Percentiles rank a stretch among this genome's conserved stretches.
These are phyloP conservation scores for Strobilomyces dryophilus DNA, from an alignment of 768 basidiomycete species.

Conservation along the genomic window DNA sequence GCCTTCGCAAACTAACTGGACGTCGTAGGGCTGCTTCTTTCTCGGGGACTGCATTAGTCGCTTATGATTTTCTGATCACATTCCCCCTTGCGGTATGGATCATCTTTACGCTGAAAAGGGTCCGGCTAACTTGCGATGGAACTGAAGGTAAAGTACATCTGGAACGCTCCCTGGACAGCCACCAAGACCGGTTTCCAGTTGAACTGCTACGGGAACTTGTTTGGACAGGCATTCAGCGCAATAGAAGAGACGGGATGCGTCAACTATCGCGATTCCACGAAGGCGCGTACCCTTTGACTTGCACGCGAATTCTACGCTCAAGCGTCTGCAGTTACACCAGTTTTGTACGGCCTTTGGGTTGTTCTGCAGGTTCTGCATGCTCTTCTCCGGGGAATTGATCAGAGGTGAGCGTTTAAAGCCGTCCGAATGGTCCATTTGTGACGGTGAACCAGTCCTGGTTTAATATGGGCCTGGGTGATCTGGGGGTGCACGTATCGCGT, in stretches of 20 bases:
- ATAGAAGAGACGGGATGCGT: background rate
- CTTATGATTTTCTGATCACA: constrained; percentile 10
- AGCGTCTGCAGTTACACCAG: background rate
- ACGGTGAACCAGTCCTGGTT: constrained; percentile 12
- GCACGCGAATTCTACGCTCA: no score
- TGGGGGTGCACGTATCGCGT: constrained; percentile 13
- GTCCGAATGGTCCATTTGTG: background rate
- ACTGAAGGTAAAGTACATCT: constrained; percentile 9
- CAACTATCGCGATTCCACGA: background rate
- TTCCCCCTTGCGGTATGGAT: constrained; percentile 8
- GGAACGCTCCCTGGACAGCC: constrained; percentile 11
- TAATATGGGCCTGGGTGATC: constrained; percentile 17
- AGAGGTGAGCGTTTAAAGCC: constrained; percentile 1
- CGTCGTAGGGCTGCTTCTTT: no score
- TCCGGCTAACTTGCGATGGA: background rate
- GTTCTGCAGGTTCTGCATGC: constrained; percentile 5
- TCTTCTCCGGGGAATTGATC: constrained; percentile 11
- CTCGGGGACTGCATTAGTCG: no score
- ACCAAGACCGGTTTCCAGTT: constrained; percentile 13
- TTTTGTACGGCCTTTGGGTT: constrained; percentile 10
- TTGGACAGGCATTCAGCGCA: constrained; percentile 8
- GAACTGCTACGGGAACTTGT: constrained; percentile 15
- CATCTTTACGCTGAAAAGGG: background rate
- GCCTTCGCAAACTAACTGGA: no score
- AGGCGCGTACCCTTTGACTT: background rate